Evolutionary conservation across 805 yeast genomes (phyloP).

Genomic region (Danielozyma ontarioensis): DNA sequence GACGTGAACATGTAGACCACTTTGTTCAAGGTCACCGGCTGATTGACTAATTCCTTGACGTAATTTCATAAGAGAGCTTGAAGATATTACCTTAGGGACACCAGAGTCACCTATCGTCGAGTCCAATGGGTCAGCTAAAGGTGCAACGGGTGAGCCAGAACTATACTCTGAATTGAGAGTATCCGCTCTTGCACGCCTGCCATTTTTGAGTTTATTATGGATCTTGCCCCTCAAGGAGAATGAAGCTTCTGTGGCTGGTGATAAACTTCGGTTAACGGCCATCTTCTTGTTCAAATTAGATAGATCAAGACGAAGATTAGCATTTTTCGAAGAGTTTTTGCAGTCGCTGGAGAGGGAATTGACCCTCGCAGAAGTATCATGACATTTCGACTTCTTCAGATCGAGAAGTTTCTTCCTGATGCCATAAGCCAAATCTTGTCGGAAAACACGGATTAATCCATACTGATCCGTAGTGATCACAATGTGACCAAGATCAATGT

Average conservation of each 20-base stretch:
- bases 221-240: background rate
- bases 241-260: background rate
- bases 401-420: constrained; percentile 22
- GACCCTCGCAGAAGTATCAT: background rate
- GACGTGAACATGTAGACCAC: background rate
- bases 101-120: background rate
- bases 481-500: constrained; percentile 37
- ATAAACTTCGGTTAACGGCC: background rate
- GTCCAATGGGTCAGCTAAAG: background rate
- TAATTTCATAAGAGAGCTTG: background rate
- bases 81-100: background rate
- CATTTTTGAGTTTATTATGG: background rate
- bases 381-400: background rate
- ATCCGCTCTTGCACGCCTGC: background rate
- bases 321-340: background rate
- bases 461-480: constrained; percentile 72
- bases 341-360: background rate
- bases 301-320: constrained; percentile 1
- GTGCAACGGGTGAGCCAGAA: background rate
- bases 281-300: background rate
- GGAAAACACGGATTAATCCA: constrained; percentile 70
- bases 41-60: background rate
- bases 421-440: constrained; percentile 67
- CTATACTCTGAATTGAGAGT: background rate
- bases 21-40: background rate